Evolutionary conservation across 163 green algal species (phyloP).

Genomic region (Scenedesmus sp.): DNA sequence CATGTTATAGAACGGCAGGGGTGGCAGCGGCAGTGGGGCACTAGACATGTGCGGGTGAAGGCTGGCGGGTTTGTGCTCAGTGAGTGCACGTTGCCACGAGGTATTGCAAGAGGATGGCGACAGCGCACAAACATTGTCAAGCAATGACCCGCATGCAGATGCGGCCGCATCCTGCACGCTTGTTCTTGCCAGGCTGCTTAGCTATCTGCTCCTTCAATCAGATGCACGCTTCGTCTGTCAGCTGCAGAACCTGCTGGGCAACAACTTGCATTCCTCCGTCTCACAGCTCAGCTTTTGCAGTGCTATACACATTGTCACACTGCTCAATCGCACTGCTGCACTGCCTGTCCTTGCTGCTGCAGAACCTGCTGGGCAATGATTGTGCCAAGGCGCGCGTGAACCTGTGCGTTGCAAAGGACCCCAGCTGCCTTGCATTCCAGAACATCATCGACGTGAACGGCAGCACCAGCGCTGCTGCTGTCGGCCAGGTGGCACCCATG

Average conservation of each 20-base stretch:
- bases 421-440: conserved; percentile 47
- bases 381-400: conserved; percentile 53
- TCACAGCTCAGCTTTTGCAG: no score
- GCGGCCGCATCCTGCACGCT: no score
- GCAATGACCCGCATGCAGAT: no score
- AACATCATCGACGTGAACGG: conserved; percentile 47
- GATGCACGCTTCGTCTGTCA: no score
- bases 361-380: conserved; percentile 51
- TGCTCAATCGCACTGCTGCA: neutral
- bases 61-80: neutral
- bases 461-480: conserved; percentile 31
- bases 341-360: neutral
- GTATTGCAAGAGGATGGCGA: no score
- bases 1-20: neutral
- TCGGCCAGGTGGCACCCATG: conserved; percentile 20
- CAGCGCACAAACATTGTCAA: no score
- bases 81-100: neutral
- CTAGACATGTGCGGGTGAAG: neutral
- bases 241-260: no score
- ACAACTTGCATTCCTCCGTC: no score
- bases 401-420: conserved; percentile 24
- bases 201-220: no score
- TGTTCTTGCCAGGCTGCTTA: no score
- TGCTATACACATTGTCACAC: neutral
- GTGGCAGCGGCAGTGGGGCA: neutral